Percentiles rank a stretch among this genome's conserved stretches.
These are phyloP conservation scores for Xanthoceras sorbifolium DNA, from an alignment of 345 rosid species.

Conservation along the genomic window DNA sequence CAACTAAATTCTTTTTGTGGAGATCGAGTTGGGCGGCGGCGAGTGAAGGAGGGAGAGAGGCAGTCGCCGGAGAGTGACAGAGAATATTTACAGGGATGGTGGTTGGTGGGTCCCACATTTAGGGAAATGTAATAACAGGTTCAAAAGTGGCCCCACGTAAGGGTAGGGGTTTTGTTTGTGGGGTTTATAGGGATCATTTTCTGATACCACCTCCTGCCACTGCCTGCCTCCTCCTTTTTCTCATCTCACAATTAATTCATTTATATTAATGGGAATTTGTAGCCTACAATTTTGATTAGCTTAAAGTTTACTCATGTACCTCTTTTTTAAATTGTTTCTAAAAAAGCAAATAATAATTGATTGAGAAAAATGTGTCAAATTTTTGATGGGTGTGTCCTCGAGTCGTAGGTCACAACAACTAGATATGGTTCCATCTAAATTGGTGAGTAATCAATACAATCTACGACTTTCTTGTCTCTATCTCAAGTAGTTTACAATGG, in stretches of 20 bases:
- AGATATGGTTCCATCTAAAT: background rate
- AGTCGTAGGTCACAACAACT: conserved; percentile 13
- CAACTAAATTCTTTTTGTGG: no score
- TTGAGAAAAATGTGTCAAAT: conserved; percentile 3
- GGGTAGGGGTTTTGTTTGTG: background rate
- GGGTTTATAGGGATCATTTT: conserved; percentile 23
- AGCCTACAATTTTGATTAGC: conserved; percentile 2
- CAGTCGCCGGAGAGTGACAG: background rate
- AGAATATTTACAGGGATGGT: background rate
- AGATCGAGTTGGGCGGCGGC: background rate
- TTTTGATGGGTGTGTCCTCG: background rate
- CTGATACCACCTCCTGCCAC: conserved; percentile 12
- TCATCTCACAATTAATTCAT: background rate
- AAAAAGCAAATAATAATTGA: background rate
- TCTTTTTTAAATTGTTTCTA: no score
- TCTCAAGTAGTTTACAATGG: background rate
- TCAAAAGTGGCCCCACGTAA: background rate
- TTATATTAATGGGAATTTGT: conserved; percentile 7
- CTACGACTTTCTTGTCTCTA: background rate
- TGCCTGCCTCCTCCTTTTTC: background rate
- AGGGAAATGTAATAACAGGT: background rate
- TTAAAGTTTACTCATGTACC: conserved; percentile 14
- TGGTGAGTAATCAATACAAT: background rate
- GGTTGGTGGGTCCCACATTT: background rate
- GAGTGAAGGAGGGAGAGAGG: background rate